Evolutionary conservation across 176 grass and related monocot genomes (phyloP).

Genomic region (Lolium perenne): DNA sequence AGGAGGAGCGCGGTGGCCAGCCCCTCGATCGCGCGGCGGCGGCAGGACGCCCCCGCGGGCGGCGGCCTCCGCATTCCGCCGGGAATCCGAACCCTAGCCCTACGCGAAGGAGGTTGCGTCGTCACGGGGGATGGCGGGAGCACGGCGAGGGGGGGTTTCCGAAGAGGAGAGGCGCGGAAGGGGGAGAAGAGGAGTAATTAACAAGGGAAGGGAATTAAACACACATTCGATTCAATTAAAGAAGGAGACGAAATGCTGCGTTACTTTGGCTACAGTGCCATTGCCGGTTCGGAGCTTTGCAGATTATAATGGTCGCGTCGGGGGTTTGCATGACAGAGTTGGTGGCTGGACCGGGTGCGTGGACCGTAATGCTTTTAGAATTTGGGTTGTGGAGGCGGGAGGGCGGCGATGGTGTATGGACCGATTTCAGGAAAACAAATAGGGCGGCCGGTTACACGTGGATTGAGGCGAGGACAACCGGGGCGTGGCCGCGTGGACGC

Average conservation of each 20-base stretch:
- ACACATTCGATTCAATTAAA: neutral
- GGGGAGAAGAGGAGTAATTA: neutral
- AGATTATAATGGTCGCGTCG: neutral
- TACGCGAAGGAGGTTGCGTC: neutral
- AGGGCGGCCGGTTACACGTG: neutral
- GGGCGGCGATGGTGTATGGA: neutral
- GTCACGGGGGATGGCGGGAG: neutral
- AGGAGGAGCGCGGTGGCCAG: slow-evolving; percentile 44
- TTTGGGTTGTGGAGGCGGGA: neutral
- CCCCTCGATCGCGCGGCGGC: slow-evolving; percentile 39
- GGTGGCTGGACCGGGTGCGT: neutral
- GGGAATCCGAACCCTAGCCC: neutral
- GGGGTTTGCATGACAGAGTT: neutral
- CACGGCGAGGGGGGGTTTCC: neutral
- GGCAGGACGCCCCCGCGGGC: slow-evolving; percentile 27
- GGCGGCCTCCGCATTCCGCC: slow-evolving; percentile 38
- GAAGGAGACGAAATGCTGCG: neutral
- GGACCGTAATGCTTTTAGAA: neutral
- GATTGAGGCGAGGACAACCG: neutral
- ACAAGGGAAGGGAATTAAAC: neutral
- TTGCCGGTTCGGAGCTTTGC: neutral
- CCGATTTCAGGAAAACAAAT: neutral
- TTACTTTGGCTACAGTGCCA: neutral
- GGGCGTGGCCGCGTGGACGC: too few relatives aligned
- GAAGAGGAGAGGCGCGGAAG: neutral